Conservation (phyloP, 1,139 yeast species). For the Pichia sp. region DNA sequence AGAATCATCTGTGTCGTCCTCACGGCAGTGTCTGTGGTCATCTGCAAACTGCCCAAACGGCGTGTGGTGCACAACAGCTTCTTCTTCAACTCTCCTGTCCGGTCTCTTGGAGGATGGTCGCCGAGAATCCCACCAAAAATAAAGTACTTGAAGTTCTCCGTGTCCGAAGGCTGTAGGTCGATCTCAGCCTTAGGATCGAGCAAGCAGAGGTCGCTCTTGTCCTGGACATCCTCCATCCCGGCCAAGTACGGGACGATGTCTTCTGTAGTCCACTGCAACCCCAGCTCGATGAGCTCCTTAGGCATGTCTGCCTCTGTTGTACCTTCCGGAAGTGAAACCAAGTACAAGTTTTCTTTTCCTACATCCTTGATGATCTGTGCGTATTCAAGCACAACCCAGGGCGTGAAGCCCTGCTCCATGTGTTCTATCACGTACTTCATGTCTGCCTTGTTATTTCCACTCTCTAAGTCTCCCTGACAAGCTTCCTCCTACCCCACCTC, state of each 20-base stretch:
- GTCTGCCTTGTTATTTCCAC: too few relatives aligned
- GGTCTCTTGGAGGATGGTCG: conserved; percentile 92
- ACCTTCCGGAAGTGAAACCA: conserved; percentile 69
- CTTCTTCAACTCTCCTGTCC: conserved; percentile 80
- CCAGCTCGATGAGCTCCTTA: conserved; percentile 49
- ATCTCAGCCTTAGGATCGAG: conserved; percentile 81
- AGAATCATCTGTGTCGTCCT: conserved; percentile 81
- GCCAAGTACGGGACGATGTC: conserved; percentile 50
- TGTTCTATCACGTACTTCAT: conserved; percentile 95
- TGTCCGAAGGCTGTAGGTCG: conserved; percentile 71
- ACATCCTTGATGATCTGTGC: conserved; percentile 76
- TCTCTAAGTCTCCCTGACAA: too few relatives aligned
- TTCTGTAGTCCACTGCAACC: conserved; percentile 73
- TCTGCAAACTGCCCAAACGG: conserved; percentile 80
- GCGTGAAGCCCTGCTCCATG: conserved; percentile 95
- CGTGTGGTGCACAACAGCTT: conserved; percentile 82
- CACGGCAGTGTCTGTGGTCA: conserved; percentile 97
- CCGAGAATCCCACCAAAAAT: conserved; percentile 96
- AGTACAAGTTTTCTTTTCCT: conserved; percentile 67
- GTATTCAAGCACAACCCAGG: conserved; percentile 91
- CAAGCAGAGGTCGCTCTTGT: conserved; percentile 56
- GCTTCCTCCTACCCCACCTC: too few relatives aligned
- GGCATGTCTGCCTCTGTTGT: conserved; percentile 69
- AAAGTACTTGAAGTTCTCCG: conserved; percentile 65
- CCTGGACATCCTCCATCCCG: conserved; percentile 34